Evolutionary conservation across 1,284 basidiomycete genomes (phyloP), one percentile per base, ranked within the genome.

Genomic region (Veloporphyrellus conicus): DNA sequence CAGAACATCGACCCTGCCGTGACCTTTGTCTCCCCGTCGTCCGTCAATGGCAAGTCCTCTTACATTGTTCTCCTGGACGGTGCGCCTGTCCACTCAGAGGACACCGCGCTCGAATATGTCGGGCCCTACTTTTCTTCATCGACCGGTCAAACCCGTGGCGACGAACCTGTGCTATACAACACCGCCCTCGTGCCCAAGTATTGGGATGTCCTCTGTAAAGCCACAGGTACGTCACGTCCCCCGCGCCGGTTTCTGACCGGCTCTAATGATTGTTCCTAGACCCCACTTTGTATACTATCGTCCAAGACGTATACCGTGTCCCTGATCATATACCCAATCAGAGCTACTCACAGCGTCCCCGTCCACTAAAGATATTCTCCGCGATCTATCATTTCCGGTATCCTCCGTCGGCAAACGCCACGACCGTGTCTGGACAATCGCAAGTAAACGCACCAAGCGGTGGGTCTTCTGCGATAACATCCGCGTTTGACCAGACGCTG

Each of bases 1-100:
- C 66, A 66, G 14, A 64, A 71, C 41, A 82, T 86, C 54, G 79
- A 86, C 57, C 79, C 82, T 0, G 79, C 78, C 5, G 72, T 86
- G 22, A 79, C 82, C 12, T 79, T 85, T 57, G 60, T 75, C 23
- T 74, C 79, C 1, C 68, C 62, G 2, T 64, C 70, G 4, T 57
- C 67, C 3, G 66, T 79, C 16, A 60, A 63, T 14, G 78, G 81
- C 19, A 70, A 71, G 27, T 82, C 80, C 1, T 68, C 68, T 23
- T 85, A 78, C 64, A 72, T 71, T 1, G 78, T 86, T 4, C 72
- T 74, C 52, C 60, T 70, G n/a, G 71, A 73, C 43, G 75, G 72
- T 9, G 67, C 66, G 14, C 59, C 74, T 36, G 68, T 81, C 31
- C 77, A 76, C 59, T 68, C 71, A 2, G 83, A 84, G 55, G 61